A percentile compares a stretch with the other conserved stretches of the same genome.
Evolutionary conservation across 352 stramenopile species (phyloP).

Genomic region (Plasmopara halstedii): DNA sequence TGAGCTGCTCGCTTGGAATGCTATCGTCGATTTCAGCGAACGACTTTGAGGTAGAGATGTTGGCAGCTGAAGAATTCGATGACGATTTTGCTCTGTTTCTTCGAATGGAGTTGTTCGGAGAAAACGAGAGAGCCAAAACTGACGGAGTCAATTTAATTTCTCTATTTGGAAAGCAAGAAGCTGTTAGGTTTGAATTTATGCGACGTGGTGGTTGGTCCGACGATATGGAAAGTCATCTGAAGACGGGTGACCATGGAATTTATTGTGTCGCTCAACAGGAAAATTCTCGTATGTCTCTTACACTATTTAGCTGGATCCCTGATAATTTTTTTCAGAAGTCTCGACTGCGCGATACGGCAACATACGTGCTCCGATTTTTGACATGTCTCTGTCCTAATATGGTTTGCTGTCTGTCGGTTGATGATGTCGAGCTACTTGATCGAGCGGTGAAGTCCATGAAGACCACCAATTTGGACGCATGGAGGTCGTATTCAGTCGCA

Average conservation of each 20-base stretch:
- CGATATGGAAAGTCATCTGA: slow-evolving; percentile 31
- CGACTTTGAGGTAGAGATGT: slow-evolving; percentile 50
- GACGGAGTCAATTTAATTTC: slow-evolving; percentile 27
- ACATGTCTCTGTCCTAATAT: slow-evolving; percentile 43
- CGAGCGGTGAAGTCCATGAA: slow-evolving; percentile 11
- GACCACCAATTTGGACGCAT: slow-evolving; percentile 26
- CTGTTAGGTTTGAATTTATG: slow-evolving; percentile 36
- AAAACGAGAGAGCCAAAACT: background rate
- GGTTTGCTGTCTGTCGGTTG: slow-evolving; percentile 36
- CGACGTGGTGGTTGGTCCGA: slow-evolving; percentile 33
- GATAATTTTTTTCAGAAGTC: slow-evolving; percentile 32
- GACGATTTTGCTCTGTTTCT: slow-evolving; percentile 56
- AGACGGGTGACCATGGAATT: slow-evolving; percentile 40
- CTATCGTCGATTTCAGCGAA: slow-evolving; percentile 33
- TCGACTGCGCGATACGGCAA: slow-evolving; percentile 47
- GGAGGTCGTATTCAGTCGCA: slow-evolving; percentile 29
- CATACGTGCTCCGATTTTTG: slow-evolving; percentile 64
- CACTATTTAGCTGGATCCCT: slow-evolving; percentile 57
- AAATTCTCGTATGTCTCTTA: slow-evolving; percentile 18
- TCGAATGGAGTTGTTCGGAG: slow-evolving; percentile 37
- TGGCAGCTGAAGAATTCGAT: slow-evolving; percentile 50
- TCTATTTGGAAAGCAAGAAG: slow-evolving; percentile 55
- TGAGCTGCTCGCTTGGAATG: slow-evolving; percentile 49
- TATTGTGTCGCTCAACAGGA: slow-evolving; percentile 29
- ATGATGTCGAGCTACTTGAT: slow-evolving; percentile 29